Conservation (phyloP, 371 early-diverging fungal genomes). For the Mucor ambiguus region DNA sequence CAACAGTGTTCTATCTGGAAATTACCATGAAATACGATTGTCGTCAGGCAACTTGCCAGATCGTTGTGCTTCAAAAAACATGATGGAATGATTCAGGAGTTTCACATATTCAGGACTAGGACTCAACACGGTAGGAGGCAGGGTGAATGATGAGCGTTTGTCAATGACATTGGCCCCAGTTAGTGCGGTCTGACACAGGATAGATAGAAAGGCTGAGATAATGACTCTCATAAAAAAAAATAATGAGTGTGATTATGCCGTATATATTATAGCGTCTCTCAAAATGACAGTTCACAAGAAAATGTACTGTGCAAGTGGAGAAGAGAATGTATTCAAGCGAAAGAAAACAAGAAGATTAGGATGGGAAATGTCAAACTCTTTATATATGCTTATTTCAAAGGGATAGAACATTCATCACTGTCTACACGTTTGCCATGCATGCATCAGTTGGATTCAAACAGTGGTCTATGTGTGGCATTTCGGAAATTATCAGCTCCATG, state of each 20-base stretch:
- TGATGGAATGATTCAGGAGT: slow-evolving; percentile 44
- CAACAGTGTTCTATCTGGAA: background rate
- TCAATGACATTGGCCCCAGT: background rate
- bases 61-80: slow-evolving; percentile 62
- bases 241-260: background rate
- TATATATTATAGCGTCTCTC: background rate
- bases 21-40: slow-evolving; percentile 52
- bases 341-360: background rate
- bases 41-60: slow-evolving; percentile 51
- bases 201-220: background rate
- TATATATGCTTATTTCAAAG: background rate
- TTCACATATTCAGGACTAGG: slow-evolving; percentile 16
- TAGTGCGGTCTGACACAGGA: background rate
- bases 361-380: background rate
- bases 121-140: slow-evolving; percentile 10
- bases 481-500: background rate
- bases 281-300: background rate
- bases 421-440: background rate
- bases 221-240: background rate
- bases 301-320: background rate
- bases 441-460: background rate
- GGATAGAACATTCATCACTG: background rate
- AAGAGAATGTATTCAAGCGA: background rate
- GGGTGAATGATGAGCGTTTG: background rate
- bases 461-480: background rate